phyloP scores from a whole-genome alignment of 2,329 filamentous ascomycete species.

The Mollisiaceae sp. region DNA sequence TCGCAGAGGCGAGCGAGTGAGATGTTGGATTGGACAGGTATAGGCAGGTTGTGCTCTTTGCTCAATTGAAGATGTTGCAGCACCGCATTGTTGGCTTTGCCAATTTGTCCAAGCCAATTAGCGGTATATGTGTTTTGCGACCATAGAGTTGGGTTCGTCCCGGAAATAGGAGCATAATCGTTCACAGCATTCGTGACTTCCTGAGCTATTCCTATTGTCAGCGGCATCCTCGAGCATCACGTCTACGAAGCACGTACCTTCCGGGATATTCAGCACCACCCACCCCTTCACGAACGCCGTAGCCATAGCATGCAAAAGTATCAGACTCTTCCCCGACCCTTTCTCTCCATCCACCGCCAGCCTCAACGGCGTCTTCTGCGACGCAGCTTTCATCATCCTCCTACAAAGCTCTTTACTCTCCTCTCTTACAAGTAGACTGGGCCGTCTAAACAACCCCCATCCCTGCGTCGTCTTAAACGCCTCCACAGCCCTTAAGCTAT shows the following conservation, averaged over 20 bases:
- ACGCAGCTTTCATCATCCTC: constrained; percentile 62
- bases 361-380: constrained; percentile 60
- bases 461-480: constrained; percentile 90
- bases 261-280: constrained; percentile 88
- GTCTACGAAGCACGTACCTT: constrained; percentile 63
- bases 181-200: constrained; percentile 82
- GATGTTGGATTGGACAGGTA: constrained; percentile 61
- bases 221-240: constrained; percentile 1
- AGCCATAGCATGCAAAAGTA: constrained; percentile 82
- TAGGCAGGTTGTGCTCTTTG: constrained; percentile 62
- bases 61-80: constrained; percentile 58
- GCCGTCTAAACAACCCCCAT: constrained; percentile 85
- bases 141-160: constrained; percentile 65
- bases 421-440: constrained; percentile 76
- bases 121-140: constrained; percentile 80
- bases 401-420: constrained; percentile 78
- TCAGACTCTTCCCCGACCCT: constrained; percentile 83
- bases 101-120: constrained; percentile 73
- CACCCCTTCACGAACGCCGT: constrained; percentile 83
- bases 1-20: constrained; percentile 72
- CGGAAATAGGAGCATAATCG: constrained; percentile 74
- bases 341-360: constrained; percentile 75
- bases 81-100: constrained; percentile 71
- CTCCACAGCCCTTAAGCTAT: constrained; percentile 81
- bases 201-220: constrained; percentile 59